Evolutionary conservation across 345 rosid species (phyloP).

Genomic region (Eucalyptus pauciflora): DNA sequence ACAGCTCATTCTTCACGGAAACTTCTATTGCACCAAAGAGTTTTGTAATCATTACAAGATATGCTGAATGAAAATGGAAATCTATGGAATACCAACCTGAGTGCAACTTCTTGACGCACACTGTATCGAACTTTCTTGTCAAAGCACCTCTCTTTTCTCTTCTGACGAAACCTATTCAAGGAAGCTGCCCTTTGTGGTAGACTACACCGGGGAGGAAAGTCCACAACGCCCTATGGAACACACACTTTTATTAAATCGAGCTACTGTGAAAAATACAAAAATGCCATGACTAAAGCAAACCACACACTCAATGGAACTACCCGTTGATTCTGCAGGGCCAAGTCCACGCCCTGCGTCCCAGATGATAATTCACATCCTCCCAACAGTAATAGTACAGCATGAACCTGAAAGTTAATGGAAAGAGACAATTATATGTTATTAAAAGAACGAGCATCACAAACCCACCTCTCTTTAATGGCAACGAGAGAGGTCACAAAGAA

Average conservation of each 20-base stretch:
- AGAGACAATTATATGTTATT: neutral
- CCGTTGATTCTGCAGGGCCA: conserved; percentile 43
- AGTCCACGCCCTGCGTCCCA: conserved; percentile 45
- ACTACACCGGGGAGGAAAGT: conserved; percentile 50
- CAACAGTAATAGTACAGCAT: conserved; percentile 61
- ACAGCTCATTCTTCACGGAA: neutral
- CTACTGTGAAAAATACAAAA: neutral
- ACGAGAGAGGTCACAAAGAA: neutral
- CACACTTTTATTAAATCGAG: neutral
- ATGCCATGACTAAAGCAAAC: neutral
- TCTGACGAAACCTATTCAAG: conserved; percentile 76
- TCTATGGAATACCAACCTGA: conserved; percentile 32
- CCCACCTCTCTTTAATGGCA: neutral
- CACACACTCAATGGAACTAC: conserved; percentile 5
- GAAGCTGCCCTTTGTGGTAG: conserved; percentile 90
- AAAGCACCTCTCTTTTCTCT: conserved; percentile 86
- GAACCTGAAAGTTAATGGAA: conserved; percentile 35
- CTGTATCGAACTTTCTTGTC: conserved; percentile 92
- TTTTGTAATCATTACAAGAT: neutral
- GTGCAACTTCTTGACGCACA: conserved; percentile 97
- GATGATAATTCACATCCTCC: conserved; percentile 72
- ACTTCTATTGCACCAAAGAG: neutral
- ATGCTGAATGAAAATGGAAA: neutral
- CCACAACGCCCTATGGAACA: conserved; percentile 25
- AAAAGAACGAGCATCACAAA: neutral